phyloP scores from a whole-genome alignment of 768 basidiomycete species.

The Rhodotorula sphaerocarpa region DNA sequence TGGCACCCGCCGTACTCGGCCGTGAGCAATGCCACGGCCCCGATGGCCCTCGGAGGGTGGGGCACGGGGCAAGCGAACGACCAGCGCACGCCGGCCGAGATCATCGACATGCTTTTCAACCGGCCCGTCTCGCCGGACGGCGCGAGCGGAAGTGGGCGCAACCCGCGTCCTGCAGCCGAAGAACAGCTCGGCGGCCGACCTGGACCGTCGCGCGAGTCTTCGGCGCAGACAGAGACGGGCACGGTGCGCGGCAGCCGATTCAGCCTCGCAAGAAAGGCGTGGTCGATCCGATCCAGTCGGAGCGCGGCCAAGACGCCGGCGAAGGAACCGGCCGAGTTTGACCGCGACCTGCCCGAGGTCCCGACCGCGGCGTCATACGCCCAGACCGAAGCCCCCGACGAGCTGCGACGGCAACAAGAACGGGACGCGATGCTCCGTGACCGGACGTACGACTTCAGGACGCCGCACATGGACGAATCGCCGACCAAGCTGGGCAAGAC shows the following conservation, averaged over 20 bases:
- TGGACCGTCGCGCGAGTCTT: background rate
- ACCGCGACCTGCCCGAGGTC: background rate
- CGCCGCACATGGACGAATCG: no score
- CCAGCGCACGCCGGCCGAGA: slow-evolving; percentile 19
- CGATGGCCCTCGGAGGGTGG: background rate
- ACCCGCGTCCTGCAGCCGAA: background rate
- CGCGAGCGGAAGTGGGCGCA: background rate
- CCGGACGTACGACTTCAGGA: background rate
- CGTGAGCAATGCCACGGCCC: background rate
- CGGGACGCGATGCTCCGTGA: background rate
- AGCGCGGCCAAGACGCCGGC: background rate
- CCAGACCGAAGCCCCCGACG: background rate
- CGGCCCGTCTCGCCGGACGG: background rate
- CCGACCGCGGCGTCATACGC: background rate
- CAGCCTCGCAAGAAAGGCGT: background rate
- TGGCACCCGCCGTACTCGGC: background rate
- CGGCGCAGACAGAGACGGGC: background rate
- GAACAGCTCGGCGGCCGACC: slow-evolving; percentile 3
- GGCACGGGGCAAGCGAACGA: background rate
- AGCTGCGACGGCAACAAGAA: background rate
- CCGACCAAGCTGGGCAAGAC: no score
- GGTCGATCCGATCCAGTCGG: background rate
- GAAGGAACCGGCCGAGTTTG: background rate
- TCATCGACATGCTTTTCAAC: slow-evolving; percentile 31
- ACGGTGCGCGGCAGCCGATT: background rate